phyloP scores from a whole-genome alignment of 768 basidiomycete species.

The Leccinum olivaceopallidum region DNA sequence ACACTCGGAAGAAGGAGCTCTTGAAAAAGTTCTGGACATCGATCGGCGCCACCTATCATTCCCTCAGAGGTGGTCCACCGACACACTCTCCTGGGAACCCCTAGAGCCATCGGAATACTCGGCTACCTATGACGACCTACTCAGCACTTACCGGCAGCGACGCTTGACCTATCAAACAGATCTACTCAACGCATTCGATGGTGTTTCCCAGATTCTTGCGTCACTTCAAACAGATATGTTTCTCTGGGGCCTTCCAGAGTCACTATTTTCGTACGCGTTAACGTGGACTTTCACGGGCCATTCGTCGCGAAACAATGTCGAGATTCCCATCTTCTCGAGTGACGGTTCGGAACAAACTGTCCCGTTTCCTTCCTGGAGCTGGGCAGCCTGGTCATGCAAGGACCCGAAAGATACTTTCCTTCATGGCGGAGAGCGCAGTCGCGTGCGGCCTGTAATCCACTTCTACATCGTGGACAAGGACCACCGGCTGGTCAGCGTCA shows the following conservation, averaged over 20 bases:
- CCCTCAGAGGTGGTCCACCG: not conserved
- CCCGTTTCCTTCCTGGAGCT: constrained; percentile 22
- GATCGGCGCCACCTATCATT: not conserved
- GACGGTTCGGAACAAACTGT: constrained; percentile 8
- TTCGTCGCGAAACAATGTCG: constrained; percentile 1
- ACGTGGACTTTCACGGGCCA: constrained; percentile 9
- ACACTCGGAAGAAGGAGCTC: constrained; percentile 14
- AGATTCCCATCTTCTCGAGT: constrained; percentile 3
- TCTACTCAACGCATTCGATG: constrained; percentile 17
- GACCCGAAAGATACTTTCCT: not conserved
- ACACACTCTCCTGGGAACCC: not conserved
- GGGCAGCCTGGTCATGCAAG: constrained; percentile 12
- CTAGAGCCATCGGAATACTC: constrained; percentile 2
- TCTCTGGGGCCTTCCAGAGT: constrained; percentile 19
- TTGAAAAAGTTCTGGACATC: constrained; percentile 6
- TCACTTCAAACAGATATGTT: constrained; percentile 12
- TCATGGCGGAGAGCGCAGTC: not conserved
- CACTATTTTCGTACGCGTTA: constrained; percentile 12
- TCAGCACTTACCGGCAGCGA: constrained; percentile 11
- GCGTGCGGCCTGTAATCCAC: not conserved
- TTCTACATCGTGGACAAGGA: constrained; percentile 11
- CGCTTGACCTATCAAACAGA: constrained; percentile 16
- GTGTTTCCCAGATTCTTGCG: constrained; percentile 16
- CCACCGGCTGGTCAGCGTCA: not conserved
- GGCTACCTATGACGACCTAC: not conserved